Evolutionary conservation across 2,329 filamentous ascomycete genomes (phyloP).

Genomic region (Fusarium guadeloupense): DNA sequence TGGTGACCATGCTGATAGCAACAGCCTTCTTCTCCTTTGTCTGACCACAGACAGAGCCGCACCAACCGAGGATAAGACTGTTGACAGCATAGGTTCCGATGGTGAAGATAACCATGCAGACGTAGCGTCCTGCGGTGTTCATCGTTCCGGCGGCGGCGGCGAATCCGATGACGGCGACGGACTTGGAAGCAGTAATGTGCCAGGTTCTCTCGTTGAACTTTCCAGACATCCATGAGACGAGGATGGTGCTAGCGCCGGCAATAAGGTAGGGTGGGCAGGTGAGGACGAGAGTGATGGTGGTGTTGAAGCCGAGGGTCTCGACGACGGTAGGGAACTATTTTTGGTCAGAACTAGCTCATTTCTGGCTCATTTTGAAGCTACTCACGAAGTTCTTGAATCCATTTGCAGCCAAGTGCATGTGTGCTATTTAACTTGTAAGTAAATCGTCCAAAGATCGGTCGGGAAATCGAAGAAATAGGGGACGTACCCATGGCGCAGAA

Average conservation of each 20-base stretch:
- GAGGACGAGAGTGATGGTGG: slow-evolving; percentile 45
- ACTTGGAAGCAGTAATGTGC: slow-evolving; percentile 57
- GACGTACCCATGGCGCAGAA: slow-evolving; percentile 55
- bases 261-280: slow-evolving; percentile 57
- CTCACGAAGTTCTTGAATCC: slow-evolving; percentile 52
- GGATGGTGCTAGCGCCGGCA: slow-evolving; percentile 43
- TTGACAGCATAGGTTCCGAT: slow-evolving; percentile 54
- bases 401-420: slow-evolving; percentile 60
- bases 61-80: slow-evolving; percentile 58
- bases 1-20: slow-evolving; percentile 50
- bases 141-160: slow-evolving; percentile 39
- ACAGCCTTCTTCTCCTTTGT: slow-evolving; percentile 60
- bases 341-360: no score
- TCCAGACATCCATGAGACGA: slow-evolving; percentile 52
- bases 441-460: no score
- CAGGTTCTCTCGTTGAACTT: slow-evolving; percentile 58
- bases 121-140: slow-evolving; percentile 37
- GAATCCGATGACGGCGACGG: slow-evolving; percentile 49
- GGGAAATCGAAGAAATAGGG: no score
- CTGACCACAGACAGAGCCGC: slow-evolving; percentile 53
- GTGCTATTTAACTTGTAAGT: no score
- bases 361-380: no score
- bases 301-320: slow-evolving; percentile 44
- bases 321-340: slow-evolving; percentile 41
- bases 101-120: slow-evolving; percentile 52